Conservation (phyloP, 768 basidiomycete genomes). For the Tulasnella sp. region DNA sequence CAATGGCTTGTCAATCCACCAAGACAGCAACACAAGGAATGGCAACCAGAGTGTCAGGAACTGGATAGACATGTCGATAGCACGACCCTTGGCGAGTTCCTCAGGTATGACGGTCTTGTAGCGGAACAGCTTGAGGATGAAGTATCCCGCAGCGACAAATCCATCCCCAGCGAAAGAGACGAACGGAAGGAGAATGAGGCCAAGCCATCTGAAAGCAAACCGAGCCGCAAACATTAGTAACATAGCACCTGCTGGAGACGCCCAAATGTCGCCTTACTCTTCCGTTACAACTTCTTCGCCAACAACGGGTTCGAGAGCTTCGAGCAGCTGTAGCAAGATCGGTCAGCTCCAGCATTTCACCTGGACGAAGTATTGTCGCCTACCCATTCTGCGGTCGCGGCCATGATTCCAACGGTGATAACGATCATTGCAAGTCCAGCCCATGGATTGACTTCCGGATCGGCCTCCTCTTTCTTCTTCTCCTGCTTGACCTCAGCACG, state of each 20-base stretch:
- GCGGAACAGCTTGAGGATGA: conserved; percentile 45
- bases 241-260: not conserved
- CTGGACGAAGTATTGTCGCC: conserved; percentile 32
- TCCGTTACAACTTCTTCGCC: conserved; percentile 44
- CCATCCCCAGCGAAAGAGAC: conserved; percentile 73
- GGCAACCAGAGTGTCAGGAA: conserved; percentile 79
- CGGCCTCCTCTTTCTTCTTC: conserved; percentile 15
- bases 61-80: conserved; percentile 75
- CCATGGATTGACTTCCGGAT: conserved; percentile 48
- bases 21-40: conserved; percentile 60
- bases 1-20: conserved; percentile 63
- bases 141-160: conserved; percentile 56
- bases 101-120: conserved; percentile 43
- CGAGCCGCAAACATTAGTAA: not conserved
- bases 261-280: conserved; percentile 47
- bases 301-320: conserved; percentile 57
- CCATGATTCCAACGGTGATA: conserved; percentile 59
- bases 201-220: conserved; percentile 56
- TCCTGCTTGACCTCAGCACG: conserved; percentile 36
- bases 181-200: conserved; percentile 64
- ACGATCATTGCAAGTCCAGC: conserved; percentile 54
- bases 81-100: conserved; percentile 61
- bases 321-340: conserved; percentile 50
- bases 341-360: not conserved
- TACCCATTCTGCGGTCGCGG: conserved; percentile 68